Conservation (phyloP, 192 early-diverging fungal species). For the Backusella circina region DNA sequence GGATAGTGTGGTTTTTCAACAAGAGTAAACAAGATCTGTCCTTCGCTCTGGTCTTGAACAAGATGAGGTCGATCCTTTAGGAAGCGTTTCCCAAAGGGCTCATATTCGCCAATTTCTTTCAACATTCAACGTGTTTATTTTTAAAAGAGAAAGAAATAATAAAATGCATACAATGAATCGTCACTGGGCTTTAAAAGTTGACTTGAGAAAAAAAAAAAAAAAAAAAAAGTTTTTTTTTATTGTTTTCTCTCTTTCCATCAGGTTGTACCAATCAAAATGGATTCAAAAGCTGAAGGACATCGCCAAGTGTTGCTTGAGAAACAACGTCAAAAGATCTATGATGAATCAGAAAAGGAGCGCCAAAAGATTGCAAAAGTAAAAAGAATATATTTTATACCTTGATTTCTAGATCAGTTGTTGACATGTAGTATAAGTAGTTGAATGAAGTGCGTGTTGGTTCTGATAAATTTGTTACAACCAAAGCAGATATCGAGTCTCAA, state of each 20-base stretch:
- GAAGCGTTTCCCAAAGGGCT: background rate
- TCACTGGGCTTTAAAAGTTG: background rate
- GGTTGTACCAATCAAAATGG: background rate
- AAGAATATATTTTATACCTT: too few relatives aligned
- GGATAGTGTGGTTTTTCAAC: background rate
- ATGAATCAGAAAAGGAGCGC: constrained; percentile 66
- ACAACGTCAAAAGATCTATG: constrained; percentile 63
- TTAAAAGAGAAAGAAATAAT: background rate
- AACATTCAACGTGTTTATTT: background rate
- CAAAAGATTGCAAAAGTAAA: constrained; percentile 65
- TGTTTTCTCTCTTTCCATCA: background rate
- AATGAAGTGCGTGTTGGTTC: constrained; percentile 63
- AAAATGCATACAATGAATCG: background rate
- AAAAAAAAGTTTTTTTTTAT: constrained; percentile 1
- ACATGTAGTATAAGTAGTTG: constrained; percentile 39
- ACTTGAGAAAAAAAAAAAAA: background rate
- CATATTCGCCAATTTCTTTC: background rate
- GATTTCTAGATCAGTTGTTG: background rate
- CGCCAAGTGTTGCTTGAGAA: constrained; percentile 67
- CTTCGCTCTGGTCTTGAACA: background rate
- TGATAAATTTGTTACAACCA: constrained; percentile 77
- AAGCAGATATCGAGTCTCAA: constrained; percentile 73
- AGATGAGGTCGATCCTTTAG: background rate
- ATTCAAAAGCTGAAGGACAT: constrained; percentile 45
- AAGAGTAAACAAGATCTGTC: background rate